Evolutionary conservation across 176 grass and related monocot genomes (phyloP).

Genomic region (Paspalum vaginatum): DNA sequence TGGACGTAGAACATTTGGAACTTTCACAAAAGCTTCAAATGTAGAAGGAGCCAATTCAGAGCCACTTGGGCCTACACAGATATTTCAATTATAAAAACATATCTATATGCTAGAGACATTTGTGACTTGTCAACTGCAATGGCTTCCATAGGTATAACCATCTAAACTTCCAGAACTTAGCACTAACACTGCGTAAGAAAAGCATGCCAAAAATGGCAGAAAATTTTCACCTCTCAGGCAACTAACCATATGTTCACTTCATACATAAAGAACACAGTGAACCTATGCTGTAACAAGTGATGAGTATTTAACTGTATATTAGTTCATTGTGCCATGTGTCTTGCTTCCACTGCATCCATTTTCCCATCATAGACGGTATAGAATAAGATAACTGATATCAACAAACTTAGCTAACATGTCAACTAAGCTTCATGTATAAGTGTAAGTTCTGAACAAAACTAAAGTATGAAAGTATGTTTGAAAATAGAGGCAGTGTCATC

Average conservation of each 20-base stretch:
- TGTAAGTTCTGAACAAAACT: background rate
- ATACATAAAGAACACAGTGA: slow-evolving; percentile 13
- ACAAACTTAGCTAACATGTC: background rate
- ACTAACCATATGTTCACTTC: slow-evolving; percentile 13
- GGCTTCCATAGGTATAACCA: slow-evolving; percentile 14
- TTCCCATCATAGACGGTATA: background rate
- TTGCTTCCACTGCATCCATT: slow-evolving; percentile 8
- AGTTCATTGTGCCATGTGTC: slow-evolving; percentile 9
- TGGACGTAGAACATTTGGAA: slow-evolving; percentile 82
- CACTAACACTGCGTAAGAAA: background rate
- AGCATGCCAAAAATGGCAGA: background rate
- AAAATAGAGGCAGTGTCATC: background rate
- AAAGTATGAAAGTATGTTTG: slow-evolving; percentile 16
- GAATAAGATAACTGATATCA: slow-evolving; percentile 15
- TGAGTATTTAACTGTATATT: slow-evolving; percentile 3
- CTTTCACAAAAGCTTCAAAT: slow-evolving; percentile 97
- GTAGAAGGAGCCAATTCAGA: slow-evolving; percentile 66
- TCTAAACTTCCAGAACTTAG: slow-evolving; percentile 36
- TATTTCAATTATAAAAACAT: slow-evolving; percentile 38
- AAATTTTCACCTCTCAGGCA: background rate
- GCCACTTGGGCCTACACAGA: slow-evolving; percentile 78
- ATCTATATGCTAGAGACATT: slow-evolving; percentile 26
- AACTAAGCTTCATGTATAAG: background rate
- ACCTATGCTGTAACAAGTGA: background rate
- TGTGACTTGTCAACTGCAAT: background rate